Base-by-base conservation (phyloP, 169 alveolate genomes). In the Cryptosporidium sp. region DNA sequence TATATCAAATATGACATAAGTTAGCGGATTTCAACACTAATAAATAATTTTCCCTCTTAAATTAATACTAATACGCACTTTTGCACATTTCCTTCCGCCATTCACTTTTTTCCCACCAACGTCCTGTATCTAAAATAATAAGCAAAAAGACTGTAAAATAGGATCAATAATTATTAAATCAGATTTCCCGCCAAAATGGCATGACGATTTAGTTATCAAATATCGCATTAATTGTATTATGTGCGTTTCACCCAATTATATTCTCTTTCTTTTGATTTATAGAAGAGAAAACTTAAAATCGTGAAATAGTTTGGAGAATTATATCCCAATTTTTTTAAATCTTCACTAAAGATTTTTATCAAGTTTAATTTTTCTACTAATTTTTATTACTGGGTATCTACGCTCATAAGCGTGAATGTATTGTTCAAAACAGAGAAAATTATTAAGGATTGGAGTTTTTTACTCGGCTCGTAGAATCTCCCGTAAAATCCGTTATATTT, bases 81-180 rank as follows among this genome's bases (percentile, higher is more conserved):
- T 65, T 65, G 72, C 72, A 65, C 72, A 26, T 0, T 65, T 65
- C 29, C 51, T 65, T 65, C 72, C 72, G 72, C 72, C 51, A 56
- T 56, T 33, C 8, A 14, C 29, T 37, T 31, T 65, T 65, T 37
- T 65, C 72, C 72, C 72, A 33, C 72, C 72, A 65, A 65, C 72
- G 72, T 65, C 72, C 51, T 65, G 72, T 65, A 33, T 5, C 72
- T 31, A 33, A 31, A 65, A 33, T 65, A 65, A 33, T 65, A 33
- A 56, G 67, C 12, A 21, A 56, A 56, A 56, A 23, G 67, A 26
- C 67, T 56, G 37, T 56, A 56, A 53, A 56, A 26, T 56, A n/a
- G 7, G 3, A 65, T 21, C 52, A 10, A 21, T 31, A 65, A 26
- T 65, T 31, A 37, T 65, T 37, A 16, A 37, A 16, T 12, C 4